Conservation (phyloP, 768 basidiomycete species). For the Auriscalpium orientale region DNA sequence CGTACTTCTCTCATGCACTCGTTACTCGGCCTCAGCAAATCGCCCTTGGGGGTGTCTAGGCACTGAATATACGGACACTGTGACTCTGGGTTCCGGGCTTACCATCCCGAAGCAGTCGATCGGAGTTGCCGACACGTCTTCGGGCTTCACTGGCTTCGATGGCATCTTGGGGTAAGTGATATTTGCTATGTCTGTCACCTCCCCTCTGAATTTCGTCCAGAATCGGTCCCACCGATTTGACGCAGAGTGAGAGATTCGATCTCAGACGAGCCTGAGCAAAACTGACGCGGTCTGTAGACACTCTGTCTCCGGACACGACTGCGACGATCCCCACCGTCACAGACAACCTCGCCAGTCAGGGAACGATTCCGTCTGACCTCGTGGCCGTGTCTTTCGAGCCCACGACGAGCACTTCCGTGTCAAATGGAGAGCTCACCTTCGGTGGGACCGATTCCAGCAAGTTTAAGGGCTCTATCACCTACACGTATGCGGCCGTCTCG, state of each 20-base stretch:
- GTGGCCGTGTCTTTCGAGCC: constrained; percentile 28
- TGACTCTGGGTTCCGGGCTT: constrained; percentile 43
- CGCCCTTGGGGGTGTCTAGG: constrained; percentile 5
- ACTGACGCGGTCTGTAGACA: constrained; percentile 17
- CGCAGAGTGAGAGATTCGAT: constrained; percentile 33
- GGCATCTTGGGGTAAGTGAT: constrained; percentile 57
- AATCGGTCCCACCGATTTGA: constrained; percentile 53
- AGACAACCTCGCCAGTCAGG: constrained; percentile 27
- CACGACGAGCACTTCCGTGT: constrained; percentile 12
- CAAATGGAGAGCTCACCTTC: constrained; percentile 31
- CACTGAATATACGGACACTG: constrained; percentile 37
- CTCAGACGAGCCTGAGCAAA: constrained; percentile 14
- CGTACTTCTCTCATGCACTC: background rate
- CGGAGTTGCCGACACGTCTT: constrained; percentile 44
- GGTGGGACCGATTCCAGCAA: constrained; percentile 27
- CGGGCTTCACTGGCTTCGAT: constrained; percentile 41
- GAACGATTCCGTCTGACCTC: constrained; percentile 18
- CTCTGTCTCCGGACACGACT: constrained; percentile 17
- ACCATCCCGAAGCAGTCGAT: constrained; percentile 52
- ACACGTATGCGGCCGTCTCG: constrained; percentile 16
- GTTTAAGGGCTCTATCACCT: constrained; percentile 26
- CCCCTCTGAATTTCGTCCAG: constrained; percentile 35
- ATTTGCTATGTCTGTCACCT: background rate
- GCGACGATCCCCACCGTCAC: constrained; percentile 46
- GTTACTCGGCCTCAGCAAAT: background rate